Evolutionary conservation across 176 grass and related monocot genomes (phyloP), one percentile per base, ranked within the genome.

Genomic region (Calamus simplicifolius): DNA sequence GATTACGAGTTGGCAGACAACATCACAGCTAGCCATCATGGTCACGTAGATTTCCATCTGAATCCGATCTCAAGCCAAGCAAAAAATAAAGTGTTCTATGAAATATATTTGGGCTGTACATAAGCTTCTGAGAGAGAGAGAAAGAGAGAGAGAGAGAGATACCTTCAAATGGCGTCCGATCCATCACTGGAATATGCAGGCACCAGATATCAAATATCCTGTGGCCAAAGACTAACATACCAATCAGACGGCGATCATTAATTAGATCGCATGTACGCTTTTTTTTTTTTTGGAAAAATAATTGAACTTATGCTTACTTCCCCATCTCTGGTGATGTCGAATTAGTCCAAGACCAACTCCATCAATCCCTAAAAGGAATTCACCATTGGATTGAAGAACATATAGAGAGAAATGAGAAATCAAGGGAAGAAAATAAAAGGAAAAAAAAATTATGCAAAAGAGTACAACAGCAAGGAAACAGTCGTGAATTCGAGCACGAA

Each of bases 151-250:
- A 23, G 5, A 25, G 25, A 52, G 12, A 16, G 23, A 1, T 38
- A 97, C 92, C 81, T 85, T 85, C 61, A 6, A 97, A 97, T 55
- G 87, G n/a, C 17, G 75, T 97, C 0, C 87, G 69, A 35, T 97
- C 92, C 66, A 76, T 30, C 31, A 85, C 75, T 4, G 92, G 92
- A 91, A 91, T 82, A 31, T 97, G 92, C 81, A 97, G 27, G 68
- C 92, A 97, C 87, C 92, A 85, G 48, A 97, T 38, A 26, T 91
- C 80, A 51, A 97, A 97, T 75, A 97, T 87, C 67, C 92, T 97
- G 51, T 18, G 73, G 52, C 14, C 35, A 54, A 30, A 19, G 54
- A 54, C 25, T 19, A n/a, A 54, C 5, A 8, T 4, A 54, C 13
- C 27, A 43, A 43, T 43, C 2, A 43, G 31, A 23, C 21, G 21